A percentile compares a stretch with the other conserved stretches of the same genome.
phyloP scores from a whole-genome alignment of 768 basidiomycete species.

The Sporobolomyces pararoseus region DNA sequence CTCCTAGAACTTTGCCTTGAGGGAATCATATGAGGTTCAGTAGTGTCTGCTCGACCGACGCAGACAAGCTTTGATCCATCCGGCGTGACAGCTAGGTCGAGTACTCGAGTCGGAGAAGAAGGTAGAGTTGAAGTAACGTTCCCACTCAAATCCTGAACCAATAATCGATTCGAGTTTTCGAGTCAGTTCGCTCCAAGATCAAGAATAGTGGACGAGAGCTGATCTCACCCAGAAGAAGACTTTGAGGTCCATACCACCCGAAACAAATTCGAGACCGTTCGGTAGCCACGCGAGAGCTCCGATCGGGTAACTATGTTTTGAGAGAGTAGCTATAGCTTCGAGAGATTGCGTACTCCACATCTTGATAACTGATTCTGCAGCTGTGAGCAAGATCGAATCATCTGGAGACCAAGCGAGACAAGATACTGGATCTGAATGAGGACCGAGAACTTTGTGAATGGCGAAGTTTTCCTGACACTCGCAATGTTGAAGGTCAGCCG shows the following conservation, averaged over 20 bases:
- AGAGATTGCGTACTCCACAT: constrained; percentile 74
- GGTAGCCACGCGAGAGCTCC: constrained; percentile 83
- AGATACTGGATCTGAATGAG: constrained; percentile 74
- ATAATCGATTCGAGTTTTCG: background rate
- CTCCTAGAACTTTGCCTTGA: constrained; percentile 41
- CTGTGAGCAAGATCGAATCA: constrained; percentile 74
- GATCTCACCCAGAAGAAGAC: constrained; percentile 71
- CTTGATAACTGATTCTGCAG: constrained; percentile 73
- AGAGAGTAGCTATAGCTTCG: constrained; percentile 62
- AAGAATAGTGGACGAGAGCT: constrained; percentile 6
- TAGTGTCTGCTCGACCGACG: constrained; percentile 56
- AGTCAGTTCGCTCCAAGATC: constrained; percentile 1
- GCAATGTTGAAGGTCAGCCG: background rate
- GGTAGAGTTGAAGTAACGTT: constrained; percentile 68
- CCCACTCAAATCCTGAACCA: constrained; percentile 66
- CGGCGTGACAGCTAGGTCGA: constrained; percentile 80
- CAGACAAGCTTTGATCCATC: constrained; percentile 77
- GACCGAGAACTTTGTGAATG: constrained; percentile 55
- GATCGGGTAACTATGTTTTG: constrained; percentile 78
- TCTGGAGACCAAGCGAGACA: constrained; percentile 91
- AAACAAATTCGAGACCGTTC: constrained; percentile 83
- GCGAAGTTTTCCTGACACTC: constrained; percentile 58
- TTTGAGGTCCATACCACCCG: constrained; percentile 78
- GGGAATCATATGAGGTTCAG: constrained; percentile 41
- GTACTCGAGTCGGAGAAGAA: constrained; percentile 69